Percentiles rank a stretch among this genome's conserved stretches.
phyloP scores from a whole-genome alignment of 306 rosid genomes.

The Pyrus communis region DNA sequence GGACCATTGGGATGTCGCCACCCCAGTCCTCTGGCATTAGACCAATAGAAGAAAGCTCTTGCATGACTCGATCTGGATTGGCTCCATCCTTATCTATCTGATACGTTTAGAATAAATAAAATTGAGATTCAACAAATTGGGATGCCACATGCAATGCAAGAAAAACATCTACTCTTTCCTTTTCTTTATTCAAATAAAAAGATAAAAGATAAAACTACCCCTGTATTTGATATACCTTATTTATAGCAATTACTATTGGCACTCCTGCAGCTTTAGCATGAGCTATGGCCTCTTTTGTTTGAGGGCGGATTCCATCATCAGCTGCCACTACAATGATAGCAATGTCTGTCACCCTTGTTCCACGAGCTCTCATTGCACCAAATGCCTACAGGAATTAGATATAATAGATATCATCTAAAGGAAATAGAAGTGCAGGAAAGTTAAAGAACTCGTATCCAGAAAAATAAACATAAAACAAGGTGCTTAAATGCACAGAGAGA shows the following conservation, averaged over 20 bases:
- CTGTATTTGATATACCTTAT: constrained; percentile 55
- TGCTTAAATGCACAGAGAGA: background rate
- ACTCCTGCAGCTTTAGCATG: constrained; percentile 98
- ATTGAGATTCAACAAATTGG: constrained; percentile 8
- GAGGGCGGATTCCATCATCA: constrained; percentile 97
- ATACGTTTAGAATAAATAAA: constrained; percentile 15
- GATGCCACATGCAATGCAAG: constrained; percentile 14
- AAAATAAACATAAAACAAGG: constrained; percentile 5
- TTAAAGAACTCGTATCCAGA: constrained; percentile 12
- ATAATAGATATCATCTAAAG: constrained; percentile 29
- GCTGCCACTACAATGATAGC: constrained; percentile 95
- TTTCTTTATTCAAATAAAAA: background rate
- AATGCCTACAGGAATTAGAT: constrained; percentile 64
- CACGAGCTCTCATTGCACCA: constrained; percentile 99
- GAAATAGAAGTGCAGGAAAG: constrained; percentile 15
- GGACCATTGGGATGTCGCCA: constrained; percentile 90
- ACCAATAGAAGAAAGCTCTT: constrained; percentile 90
- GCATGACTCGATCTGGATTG: constrained; percentile 93
- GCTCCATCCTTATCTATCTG: constrained; percentile 98
- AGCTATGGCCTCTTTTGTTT: constrained; percentile 97
- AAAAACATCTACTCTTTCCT: constrained; percentile 14
- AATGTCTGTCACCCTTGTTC: constrained; percentile 96
- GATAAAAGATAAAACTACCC: background rate
- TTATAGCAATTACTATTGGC: constrained; percentile 83
- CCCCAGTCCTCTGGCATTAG: constrained; percentile 99